These are phyloP conservation scores for Crithidia expoeki DNA, from an alignment of 208 protist species.

Conservation along the genomic window DNA sequence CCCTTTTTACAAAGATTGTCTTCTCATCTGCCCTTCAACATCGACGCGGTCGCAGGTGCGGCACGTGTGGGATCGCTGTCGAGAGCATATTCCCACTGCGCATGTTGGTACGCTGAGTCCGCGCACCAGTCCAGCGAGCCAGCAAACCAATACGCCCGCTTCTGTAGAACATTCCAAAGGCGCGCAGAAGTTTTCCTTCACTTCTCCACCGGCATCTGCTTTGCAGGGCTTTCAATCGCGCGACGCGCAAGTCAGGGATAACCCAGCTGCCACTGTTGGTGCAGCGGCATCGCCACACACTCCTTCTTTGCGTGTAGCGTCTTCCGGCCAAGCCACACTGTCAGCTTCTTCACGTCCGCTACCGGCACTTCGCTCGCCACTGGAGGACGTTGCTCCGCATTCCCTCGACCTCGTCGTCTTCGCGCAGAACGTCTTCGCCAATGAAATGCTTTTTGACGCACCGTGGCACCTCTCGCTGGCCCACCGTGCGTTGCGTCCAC, in stretches of 20 bases:
- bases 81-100: slow-evolving; percentile 52
- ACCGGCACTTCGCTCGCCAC: slow-evolving; percentile 30
- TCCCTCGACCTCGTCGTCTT: slow-evolving; percentile 84
- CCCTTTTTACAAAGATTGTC: slow-evolving; percentile 74
- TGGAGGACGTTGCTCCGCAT: slow-evolving; percentile 42
- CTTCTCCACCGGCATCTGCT: background rate
- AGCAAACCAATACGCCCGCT: too few species aligned
- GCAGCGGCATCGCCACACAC: background rate
- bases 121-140: too few species aligned
- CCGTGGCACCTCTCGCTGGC: slow-evolving; percentile 83
- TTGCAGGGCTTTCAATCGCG: too few species aligned
- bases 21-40: slow-evolving; percentile 64
- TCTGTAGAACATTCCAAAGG: too few species aligned
- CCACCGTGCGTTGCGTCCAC: slow-evolving; percentile 61
- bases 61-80: slow-evolving; percentile 43
- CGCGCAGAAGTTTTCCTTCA: background rate
- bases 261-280: too few species aligned
- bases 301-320: background rate
- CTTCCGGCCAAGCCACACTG: background rate
- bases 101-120: slow-evolving; percentile 38
- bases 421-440: slow-evolving; percentile 70
- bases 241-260: too few species aligned
- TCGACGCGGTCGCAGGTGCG: slow-evolving; percentile 30
- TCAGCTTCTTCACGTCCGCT: background rate
- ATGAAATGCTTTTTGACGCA: slow-evolving; percentile 77